Evolutionary conservation across 805 yeast genomes (phyloP).

Genomic region (Cyberlindnera mycetangii): DNA sequence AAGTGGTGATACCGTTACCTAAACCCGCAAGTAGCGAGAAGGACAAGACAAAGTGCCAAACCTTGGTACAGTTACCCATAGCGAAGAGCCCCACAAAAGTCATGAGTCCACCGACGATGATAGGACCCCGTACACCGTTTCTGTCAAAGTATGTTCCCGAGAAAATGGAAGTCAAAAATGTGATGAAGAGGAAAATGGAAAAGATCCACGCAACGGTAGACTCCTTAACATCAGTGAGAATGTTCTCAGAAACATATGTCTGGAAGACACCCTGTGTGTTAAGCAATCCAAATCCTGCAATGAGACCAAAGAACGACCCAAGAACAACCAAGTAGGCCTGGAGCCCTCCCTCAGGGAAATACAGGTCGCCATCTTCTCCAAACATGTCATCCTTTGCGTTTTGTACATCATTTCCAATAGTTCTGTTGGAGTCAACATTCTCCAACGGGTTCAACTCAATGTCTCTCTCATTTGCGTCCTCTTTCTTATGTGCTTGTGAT

Average conservation of each 20-base stretch:
- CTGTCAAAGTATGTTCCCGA: constrained; percentile 59
- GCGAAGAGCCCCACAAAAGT: constrained; percentile 50
- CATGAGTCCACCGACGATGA: constrained; percentile 40
- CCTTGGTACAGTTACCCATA: constrained; percentile 45
- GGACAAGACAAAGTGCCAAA: constrained; percentile 59
- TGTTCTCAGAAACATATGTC: constrained; percentile 54
- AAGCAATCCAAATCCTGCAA: constrained; percentile 52
- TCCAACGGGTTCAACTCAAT: constrained; percentile 8
- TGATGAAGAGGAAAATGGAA: constrained; percentile 49
- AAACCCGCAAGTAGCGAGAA: constrained; percentile 53
- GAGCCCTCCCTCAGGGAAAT: constrained; percentile 59
- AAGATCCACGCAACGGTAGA: constrained; percentile 63
- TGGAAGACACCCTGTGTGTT: constrained; percentile 63
- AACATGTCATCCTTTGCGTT: constrained; percentile 17
- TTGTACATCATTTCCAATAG: constrained; percentile 11
- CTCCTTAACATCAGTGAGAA: constrained; percentile 42
- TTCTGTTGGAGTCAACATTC: constrained; percentile 4
- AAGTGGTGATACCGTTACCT: constrained; percentile 54
- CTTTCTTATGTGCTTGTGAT: constrained; percentile 5
- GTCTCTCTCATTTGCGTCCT: constrained; percentile 8
- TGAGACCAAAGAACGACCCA: constrained; percentile 57
- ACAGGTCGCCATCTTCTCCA: constrained; percentile 26
- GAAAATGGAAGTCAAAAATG: constrained; percentile 46
- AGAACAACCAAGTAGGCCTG: constrained; percentile 53
- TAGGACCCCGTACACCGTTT: constrained; percentile 44